Conservation (phyloP, 2,329 filamentous ascomycete genomes). For the Trichoderma koningii region DNA sequence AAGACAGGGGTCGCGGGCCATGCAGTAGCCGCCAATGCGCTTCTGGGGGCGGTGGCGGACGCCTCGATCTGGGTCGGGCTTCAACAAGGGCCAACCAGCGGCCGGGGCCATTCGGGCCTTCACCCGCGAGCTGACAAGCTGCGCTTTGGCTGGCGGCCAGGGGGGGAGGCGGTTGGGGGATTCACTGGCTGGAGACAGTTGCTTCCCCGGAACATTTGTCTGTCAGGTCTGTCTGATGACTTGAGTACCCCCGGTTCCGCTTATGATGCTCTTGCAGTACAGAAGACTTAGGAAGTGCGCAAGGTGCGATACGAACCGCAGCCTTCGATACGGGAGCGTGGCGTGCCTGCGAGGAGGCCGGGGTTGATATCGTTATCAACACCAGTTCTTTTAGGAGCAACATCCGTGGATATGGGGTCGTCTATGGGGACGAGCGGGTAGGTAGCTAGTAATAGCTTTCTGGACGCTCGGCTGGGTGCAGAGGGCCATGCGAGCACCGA, state of each 20-base stretch:
- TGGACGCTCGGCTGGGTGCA: no score
- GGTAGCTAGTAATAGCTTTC: no score
- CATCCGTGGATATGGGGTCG: neutral
- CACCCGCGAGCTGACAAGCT: conserved; percentile 21
- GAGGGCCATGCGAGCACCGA: neutral
- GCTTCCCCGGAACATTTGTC: neutral
- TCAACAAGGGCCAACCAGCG: conserved; percentile 14
- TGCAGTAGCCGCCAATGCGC: conserved; percentile 6
- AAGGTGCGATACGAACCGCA: conserved; percentile 5
- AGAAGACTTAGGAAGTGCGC: neutral
- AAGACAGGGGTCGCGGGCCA: neutral
- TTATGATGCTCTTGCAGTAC: neutral
- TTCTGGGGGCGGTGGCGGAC: conserved; percentile 20
- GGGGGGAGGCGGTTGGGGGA: neutral
- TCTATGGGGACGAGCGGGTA: neutral
- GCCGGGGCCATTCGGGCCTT: conserved; percentile 27
- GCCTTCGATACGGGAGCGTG: conserved; percentile 18
- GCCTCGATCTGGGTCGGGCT: conserved; percentile 20
- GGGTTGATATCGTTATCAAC: neutral
- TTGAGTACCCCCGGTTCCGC: neutral
- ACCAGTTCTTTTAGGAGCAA: neutral
- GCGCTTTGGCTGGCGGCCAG: neutral
- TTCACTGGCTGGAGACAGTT: neutral
- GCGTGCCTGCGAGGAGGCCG: neutral
- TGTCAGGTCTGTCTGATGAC: neutral